Percentiles rank a stretch among this genome's conserved stretches.
Conservation (phyloP, 23 red algal genomes). For the Gracilariopsis chorda region DNA sequence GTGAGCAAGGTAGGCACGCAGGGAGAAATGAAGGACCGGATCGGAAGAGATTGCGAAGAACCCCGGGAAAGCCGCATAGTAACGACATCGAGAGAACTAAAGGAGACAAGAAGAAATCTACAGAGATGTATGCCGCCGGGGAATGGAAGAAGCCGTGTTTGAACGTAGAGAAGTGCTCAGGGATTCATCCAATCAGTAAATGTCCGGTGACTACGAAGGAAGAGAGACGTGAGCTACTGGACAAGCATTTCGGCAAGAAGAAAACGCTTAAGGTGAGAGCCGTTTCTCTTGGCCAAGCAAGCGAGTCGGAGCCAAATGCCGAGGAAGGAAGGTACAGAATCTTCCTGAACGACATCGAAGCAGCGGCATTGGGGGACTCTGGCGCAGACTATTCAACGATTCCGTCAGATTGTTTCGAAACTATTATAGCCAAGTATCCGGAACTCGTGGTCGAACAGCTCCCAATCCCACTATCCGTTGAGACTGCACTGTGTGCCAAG, state of each 20-base stretch:
- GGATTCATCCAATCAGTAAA: not conserved
- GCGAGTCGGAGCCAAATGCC: not conserved
- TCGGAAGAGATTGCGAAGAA: not conserved
- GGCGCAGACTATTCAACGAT: not conserved
- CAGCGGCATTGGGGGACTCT: not conserved
- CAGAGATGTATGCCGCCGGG: not conserved
- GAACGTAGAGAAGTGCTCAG: not conserved
- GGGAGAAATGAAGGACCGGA: not conserved
- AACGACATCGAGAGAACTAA: not conserved
- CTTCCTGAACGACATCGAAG: not conserved
- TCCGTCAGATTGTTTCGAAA: not conserved
- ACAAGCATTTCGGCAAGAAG: not conserved
- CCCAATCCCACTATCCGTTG: not conserved
- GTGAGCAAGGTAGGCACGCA: not conserved
- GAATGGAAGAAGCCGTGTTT: not conserved
- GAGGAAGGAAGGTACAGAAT: not conserved
- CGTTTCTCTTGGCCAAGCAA: not conserved
- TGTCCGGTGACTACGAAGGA: not conserved
- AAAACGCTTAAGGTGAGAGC: not conserved
- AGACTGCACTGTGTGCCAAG: not conserved
- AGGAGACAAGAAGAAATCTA: not conserved
- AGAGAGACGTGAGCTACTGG: not conserved
- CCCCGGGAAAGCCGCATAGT: not conserved
- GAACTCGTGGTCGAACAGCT: not conserved
- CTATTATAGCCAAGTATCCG: not conserved